Evolutionary conservation across 2,329 filamentous ascomycete genomes (phyloP).

Genomic region (Macroventuria anomochaeta): DNA sequence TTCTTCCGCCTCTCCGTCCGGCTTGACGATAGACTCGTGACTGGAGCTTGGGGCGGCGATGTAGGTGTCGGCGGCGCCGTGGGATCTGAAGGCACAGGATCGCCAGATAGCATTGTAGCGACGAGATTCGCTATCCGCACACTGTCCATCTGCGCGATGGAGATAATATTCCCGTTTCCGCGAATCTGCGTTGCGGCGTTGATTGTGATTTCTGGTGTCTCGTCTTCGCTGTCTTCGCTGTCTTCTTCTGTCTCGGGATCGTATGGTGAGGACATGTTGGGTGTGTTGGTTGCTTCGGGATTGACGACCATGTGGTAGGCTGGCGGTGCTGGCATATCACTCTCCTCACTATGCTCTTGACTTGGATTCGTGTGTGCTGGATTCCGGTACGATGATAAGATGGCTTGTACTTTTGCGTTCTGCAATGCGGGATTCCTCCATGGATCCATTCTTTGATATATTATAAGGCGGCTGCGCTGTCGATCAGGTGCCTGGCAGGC

Average conservation of each 20-base stretch:
- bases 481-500: slow-evolving; percentile 15
- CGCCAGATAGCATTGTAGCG: slow-evolving; percentile 28
- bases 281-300: slow-evolving; percentile 25
- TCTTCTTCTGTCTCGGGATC: slow-evolving; percentile 24
- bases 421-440: slow-evolving; percentile 26
- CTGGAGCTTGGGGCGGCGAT: slow-evolving; percentile 7
- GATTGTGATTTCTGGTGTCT: slow-evolving; percentile 42
- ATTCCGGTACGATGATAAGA: slow-evolving; percentile 14
- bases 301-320: slow-evolving; percentile 42
- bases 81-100: slow-evolving; percentile 9
- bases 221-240: slow-evolving; percentile 25
- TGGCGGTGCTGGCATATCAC: slow-evolving; percentile 35
- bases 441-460: slow-evolving; percentile 32
- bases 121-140: slow-evolving; percentile 38
- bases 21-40: slow-evolving; percentile 6
- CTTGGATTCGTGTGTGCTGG: slow-evolving; percentile 2
- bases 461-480: slow-evolving; percentile 6
- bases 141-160: slow-evolving; percentile 42
- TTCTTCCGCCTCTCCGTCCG: slow-evolving; percentile 18
- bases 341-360: background rate
- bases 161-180: slow-evolving; percentile 45
- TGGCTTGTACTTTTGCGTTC: slow-evolving; percentile 29
- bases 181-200: slow-evolving; percentile 45
- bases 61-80: background rate
- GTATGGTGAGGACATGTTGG: slow-evolving; percentile 31